Evolutionary conservation across 75 land plant genomes (phyloP), one percentile per base, ranked within the genome.

Genomic region (Sequoiadendron giganteum): DNA sequence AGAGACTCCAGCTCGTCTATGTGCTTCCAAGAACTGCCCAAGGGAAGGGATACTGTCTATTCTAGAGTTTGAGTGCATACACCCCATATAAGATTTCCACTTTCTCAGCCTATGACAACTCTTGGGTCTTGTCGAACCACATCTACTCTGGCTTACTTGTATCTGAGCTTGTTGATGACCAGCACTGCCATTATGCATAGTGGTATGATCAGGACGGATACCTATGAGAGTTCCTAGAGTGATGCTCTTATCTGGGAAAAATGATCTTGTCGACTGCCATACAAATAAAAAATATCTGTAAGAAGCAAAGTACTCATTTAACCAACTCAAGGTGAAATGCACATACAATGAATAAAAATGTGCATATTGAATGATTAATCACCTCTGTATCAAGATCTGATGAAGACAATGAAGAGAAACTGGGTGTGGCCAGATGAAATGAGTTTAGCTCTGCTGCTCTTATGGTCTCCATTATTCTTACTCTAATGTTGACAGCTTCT

Each of bases 341-440:
- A 21, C 45, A 21, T 40, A 79, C n/a, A 65, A 65, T 16, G 19
- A 7, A 0, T 79, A 79, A 3, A 79, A 0, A 39, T 39, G 19
- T 79, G 28, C 82, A 79, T 39, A 79, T 39, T 42, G 8, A 42
- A 34, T 25, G 7, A 79, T 79, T 42, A 90, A 79, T 79, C 73
- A 90, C 92, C 92, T 89, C 76, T 28, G 90, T 92, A 81, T 92
- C 90, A 80, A 89, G 89, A 80, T 88, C 82, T 81, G 93, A 92
- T 25, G 92, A 92, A 34, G 90, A 89, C 76, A 89, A 77, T 76
- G 91, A 92, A 49, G 91, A 92, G 85, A 90, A 90, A 86, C 89
- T 92, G 28, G 68, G 30, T 28, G 93, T 88, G 10, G 84, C 88
- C 0, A 86, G 3, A 52, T 34, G 89, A 43, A 87, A 68, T 30